Conservation (phyloP, 1,139 yeast genomes). For the Kodamaea sp. region DNA sequence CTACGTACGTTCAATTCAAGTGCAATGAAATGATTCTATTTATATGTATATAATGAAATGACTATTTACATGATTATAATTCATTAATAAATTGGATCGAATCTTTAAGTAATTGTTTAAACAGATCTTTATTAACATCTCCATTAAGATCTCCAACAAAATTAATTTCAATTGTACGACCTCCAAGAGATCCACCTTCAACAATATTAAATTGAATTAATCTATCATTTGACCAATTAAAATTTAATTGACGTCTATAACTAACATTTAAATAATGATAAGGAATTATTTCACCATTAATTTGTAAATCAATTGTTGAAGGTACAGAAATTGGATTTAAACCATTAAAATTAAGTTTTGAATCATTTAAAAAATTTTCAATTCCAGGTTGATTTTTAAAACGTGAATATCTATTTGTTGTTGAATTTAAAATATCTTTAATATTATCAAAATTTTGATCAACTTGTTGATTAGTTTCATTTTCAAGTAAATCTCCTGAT, state of each 20-base stretch:
- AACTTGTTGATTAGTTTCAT: neutral
- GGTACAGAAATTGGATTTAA: conserved; percentile 31
- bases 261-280: conserved; percentile 44
- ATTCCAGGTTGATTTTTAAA: conserved; percentile 47
- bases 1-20: too few species aligned
- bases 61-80: conserved; percentile 12
- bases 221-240: conserved; percentile 26
- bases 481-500: conserved; percentile 30
- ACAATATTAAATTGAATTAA: conserved; percentile 45
- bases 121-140: conserved; percentile 20
- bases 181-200: conserved; percentile 58
- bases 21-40: neutral
- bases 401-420: conserved; percentile 28
- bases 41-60: neutral
- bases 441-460: conserved; percentile 6
- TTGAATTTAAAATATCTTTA: conserved; percentile 23
- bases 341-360: conserved; percentile 42
- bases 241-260: conserved; percentile 44
- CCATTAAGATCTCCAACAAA: conserved; percentile 36
- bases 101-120: conserved; percentile 29
- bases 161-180: conserved; percentile 46
- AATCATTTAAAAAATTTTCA: conserved; percentile 33
- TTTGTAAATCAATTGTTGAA: conserved; percentile 32
- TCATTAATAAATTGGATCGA: conserved; percentile 22
- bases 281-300: conserved; percentile 33